phyloP scores from a whole-genome alignment of 305 asterid genomes.

The Fraxinus floribunda region DNA sequence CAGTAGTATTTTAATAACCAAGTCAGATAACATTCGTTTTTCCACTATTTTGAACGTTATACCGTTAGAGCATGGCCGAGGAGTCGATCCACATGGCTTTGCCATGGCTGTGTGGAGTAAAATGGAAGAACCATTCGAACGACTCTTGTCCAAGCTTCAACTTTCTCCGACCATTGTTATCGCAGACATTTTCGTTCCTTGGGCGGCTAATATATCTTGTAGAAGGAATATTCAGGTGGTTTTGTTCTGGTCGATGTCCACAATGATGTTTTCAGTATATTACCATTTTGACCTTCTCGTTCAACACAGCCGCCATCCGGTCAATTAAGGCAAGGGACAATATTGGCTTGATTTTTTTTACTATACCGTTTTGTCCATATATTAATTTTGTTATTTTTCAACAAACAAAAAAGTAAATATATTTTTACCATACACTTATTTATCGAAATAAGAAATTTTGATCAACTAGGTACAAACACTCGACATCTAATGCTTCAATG shows the following conservation, averaged over 20 bases:
- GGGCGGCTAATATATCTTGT: slow-evolving; percentile 27
- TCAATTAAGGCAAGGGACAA: slow-evolving; percentile 28
- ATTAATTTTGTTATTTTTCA: no score
- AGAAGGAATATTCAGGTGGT: slow-evolving; percentile 50
- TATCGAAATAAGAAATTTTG: no score
- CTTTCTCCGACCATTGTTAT: slow-evolving; percentile 28
- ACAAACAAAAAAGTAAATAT: background rate
- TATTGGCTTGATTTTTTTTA: background rate
- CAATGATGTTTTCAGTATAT: slow-evolving; percentile 29
- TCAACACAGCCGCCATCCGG: slow-evolving; percentile 38
- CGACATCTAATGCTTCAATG: no score
- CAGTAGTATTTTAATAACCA: slow-evolving; percentile 15
- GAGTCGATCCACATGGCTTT: slow-evolving; percentile 22
- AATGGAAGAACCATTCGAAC: slow-evolving; percentile 48
- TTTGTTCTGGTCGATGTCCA: slow-evolving; percentile 43
- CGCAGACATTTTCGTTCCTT: slow-evolving; percentile 24
- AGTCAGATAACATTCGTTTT: slow-evolving; percentile 36
- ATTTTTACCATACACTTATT: background rate
- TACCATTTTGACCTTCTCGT: slow-evolving; percentile 34
- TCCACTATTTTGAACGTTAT: slow-evolving; percentile 48
- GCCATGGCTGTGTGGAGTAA: slow-evolving; percentile 28
- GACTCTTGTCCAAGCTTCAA: slow-evolving; percentile 26
- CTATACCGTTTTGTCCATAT: background rate
- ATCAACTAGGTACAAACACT: no score
- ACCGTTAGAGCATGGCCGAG: slow-evolving; percentile 44